These are phyloP conservation scores for Lithocarpus polystachyus DNA, from an alignment of 306 rosid species.

Conservation along the genomic window DNA sequence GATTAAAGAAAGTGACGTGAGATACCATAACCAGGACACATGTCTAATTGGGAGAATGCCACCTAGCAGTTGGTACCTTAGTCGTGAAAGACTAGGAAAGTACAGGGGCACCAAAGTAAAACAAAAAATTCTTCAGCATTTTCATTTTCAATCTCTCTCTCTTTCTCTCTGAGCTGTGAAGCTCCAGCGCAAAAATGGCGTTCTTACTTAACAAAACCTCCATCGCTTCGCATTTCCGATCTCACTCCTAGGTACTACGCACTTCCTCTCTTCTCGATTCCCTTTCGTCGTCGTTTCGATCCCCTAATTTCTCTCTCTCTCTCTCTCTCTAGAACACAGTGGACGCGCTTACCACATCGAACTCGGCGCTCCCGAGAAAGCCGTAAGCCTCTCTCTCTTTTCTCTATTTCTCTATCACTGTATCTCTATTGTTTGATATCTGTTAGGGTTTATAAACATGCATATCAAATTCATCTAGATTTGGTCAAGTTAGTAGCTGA, in stretches of 20 bases:
- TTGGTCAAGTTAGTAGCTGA: too few relatives aligned
- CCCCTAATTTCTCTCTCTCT: background rate
- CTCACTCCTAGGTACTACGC: conserved; percentile 48
- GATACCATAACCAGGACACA: too few relatives aligned
- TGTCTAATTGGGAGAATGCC: too few relatives aligned
- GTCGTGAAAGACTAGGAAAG: too few relatives aligned
- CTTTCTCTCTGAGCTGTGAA: conserved; percentile 8
- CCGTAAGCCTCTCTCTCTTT: conserved; percentile 44
- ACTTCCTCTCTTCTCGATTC: background rate
- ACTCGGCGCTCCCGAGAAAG: conserved; percentile 84
- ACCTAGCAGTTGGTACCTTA: too few relatives aligned
- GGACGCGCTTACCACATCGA: conserved; percentile 61
- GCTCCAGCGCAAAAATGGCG: conserved; percentile 39
- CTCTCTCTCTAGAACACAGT: conserved; percentile 30
- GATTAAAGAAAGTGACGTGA: too few relatives aligned
- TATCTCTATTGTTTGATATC: too few relatives aligned
- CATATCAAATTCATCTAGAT: too few relatives aligned
- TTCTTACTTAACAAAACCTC: conserved; percentile 57
- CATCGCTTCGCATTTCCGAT: conserved; percentile 57
- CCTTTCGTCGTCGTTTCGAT: background rate
- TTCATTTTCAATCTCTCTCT: background rate
- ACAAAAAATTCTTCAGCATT: too few relatives aligned
- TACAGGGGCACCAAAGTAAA: too few relatives aligned
- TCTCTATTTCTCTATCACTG: background rate
- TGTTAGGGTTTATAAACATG: too few relatives aligned